Conservation (phyloP, 495 filamentous ascomycete genomes). For the Cetradonia linearis region DNA sequence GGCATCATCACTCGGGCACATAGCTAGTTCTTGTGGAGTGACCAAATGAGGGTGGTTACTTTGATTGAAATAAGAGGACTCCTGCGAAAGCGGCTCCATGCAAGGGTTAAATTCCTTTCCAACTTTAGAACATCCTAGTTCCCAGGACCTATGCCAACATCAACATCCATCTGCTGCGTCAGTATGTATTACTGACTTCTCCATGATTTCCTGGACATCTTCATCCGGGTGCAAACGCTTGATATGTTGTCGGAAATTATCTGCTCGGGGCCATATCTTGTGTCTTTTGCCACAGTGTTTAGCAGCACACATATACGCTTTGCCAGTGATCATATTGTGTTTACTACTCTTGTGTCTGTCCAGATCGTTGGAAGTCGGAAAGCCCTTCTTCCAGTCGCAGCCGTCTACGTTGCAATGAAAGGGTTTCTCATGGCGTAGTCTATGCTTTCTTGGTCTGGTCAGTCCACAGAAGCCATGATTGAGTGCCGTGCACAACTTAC, state of each 20-base stretch:
- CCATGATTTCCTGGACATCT: conserved; percentile 42
- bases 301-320: conserved; percentile 58
- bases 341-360: conserved; percentile 62
- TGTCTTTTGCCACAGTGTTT: conserved; percentile 51
- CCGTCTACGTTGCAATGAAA: conserved; percentile 52
- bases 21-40: conserved; percentile 2
- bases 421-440: conserved; percentile 63
- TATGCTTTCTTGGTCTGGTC: conserved; percentile 57
- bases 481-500: conserved; percentile 21
- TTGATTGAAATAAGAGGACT: conserved; percentile 9
- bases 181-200: conserved; percentile 36
- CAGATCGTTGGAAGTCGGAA: conserved; percentile 74
- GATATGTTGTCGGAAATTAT: conserved; percentile 87
- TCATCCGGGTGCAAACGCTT: conserved; percentile 61
- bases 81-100: conserved; percentile 12
- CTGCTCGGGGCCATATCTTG: conserved; percentile 78
- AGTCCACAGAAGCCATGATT: conserved; percentile 9
- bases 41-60: conserved; percentile 6
- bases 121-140: conserved; percentile 11
- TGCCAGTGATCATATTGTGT: conserved; percentile 46
- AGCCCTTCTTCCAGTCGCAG: conserved; percentile 56
- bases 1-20: background rate
- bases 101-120: conserved; percentile 2
- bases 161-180: conserved; percentile 16
- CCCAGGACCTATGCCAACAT: conserved; percentile 23